Conservation (phyloP, 2,329 filamentous ascomycete genomes). For the Nigrospora oryzae region DNA sequence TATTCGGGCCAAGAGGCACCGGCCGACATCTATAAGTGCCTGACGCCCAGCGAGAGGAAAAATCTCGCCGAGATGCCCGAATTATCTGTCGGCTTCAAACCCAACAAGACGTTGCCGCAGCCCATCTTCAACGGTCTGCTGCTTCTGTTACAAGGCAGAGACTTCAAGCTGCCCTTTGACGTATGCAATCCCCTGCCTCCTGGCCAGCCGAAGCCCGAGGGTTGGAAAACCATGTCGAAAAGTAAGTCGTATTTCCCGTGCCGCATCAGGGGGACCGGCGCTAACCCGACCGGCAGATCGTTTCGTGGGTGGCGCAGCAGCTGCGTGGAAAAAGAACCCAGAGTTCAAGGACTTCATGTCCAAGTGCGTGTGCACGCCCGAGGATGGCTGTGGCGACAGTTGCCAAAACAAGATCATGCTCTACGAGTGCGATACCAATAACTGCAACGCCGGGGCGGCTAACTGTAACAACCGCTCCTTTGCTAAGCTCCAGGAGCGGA, state of each 20-base stretch:
- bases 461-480: conserved; percentile 84
- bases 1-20: conserved; percentile 72
- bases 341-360: conserved; percentile 67
- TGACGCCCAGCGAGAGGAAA: conserved; percentile 44
- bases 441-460: conserved; percentile 71
- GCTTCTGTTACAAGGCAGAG: conserved; percentile 60
- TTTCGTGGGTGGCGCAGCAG: conserved; percentile 76
- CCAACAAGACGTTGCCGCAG: conserved; percentile 56
- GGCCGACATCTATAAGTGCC: conserved; percentile 34
- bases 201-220: conserved; percentile 83
- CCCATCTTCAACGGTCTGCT: conserved; percentile 74
- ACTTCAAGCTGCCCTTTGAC: conserved; percentile 86
- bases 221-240: conserved; percentile 86
- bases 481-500: conserved; percentile 65
- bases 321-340: conserved; percentile 73
- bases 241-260: conserved; percentile 48
- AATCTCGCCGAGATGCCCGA: conserved; percentile 37
- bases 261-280: not conserved
- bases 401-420: conserved; percentile 96
- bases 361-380: conserved; percentile 68
- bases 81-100: conserved; percentile 31
- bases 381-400: conserved; percentile 76
- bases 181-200: conserved; percentile 80
- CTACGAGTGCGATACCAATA: conserved; percentile 88
- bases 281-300: conserved; percentile 55